phyloP scores from a whole-genome alignment of 805 yeast species.

The Lachancea meyersii region DNA sequence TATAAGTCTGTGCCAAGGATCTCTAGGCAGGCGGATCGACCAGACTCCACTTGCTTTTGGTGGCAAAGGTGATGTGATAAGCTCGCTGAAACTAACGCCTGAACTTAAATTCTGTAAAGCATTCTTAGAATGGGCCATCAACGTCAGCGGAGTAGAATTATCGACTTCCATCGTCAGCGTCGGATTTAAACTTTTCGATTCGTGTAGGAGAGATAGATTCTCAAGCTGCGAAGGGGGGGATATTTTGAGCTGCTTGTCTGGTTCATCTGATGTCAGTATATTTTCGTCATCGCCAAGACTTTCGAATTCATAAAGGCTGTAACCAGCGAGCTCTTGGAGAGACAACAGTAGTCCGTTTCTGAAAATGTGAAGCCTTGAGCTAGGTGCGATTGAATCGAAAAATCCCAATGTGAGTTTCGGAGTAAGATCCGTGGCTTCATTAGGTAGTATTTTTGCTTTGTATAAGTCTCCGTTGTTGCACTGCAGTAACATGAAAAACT shows the following conservation, averaged over 20 bases:
- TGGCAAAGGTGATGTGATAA: conserved; percentile 76
- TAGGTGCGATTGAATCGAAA: conserved; percentile 69
- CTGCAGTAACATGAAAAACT: conserved; percentile 67
- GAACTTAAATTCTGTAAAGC: conserved; percentile 43
- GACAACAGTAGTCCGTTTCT: conserved; percentile 73
- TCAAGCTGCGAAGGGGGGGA: conserved; percentile 36
- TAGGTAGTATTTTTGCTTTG: conserved; percentile 51
- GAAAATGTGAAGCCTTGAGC: conserved; percentile 51
- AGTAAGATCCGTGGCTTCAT: conserved; percentile 33
- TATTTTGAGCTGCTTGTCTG: conserved; percentile 28
- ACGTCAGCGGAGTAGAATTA: conserved; percentile 22
- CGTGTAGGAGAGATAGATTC: conserved; percentile 55
- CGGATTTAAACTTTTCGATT: conserved; percentile 45
- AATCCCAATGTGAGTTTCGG: conserved; percentile 48
- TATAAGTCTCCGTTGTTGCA: conserved; percentile 66
- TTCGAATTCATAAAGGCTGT: conserved; percentile 70
- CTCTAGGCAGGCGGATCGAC: conserved; percentile 46
- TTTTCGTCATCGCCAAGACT: conserved; percentile 59
- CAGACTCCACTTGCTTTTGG: conserved; percentile 54
- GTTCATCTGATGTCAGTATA: conserved; percentile 28
- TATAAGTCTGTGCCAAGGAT: conserved; percentile 21
- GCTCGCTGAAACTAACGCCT: conserved; percentile 53
- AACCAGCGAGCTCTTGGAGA: conserved; percentile 56
- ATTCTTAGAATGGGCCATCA: conserved; percentile 25
- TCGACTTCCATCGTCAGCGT: conserved; percentile 38